Evolutionary conservation across 2,329 filamentous ascomycete species (phyloP), one percentile per base, ranked within the genome.

Genomic region (Pseudocercospora macadamiae): DNA sequence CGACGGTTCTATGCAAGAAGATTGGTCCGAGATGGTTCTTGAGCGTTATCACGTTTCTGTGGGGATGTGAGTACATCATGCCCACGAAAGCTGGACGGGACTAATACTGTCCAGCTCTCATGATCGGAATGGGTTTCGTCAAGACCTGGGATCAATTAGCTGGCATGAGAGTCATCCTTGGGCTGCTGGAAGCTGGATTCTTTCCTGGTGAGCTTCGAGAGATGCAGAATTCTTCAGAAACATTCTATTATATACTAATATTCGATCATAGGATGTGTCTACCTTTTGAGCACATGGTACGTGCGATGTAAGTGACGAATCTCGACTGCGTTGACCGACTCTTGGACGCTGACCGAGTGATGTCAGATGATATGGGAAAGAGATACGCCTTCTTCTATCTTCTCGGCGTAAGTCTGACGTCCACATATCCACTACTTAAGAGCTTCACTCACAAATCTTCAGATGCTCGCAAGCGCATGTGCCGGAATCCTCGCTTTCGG

Each of bases 1-100:
- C 87, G 2, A 90, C 88, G 1, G 75, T 90, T 28, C 72, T 89
- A 25, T 81, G 87, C 51, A 85, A 88, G 42, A 84, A 83, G 68
- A 68, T 91, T 53, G 88, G 89, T 0, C 67, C 68, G 3, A 61
- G 65, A 21, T 53, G 55, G 23, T 69, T 66, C 54, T 57, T 70
- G 6, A 57, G 65, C 1, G 39, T 61, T 9, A 68, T 70, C 54
- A 66, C 81, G 2, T 57, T 84, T 3, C 65, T 80, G 4, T 88
- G 86, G 86, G 86, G 86, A 7, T 73, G 66, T 2, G 52, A 49
- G 58, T 57, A 26, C 23, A 14, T 9, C 3, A 16, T 45, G 42
- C 28, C 12, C 6, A 12, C 12, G 23, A 3, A 5, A 28, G 19
- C 10, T 14, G 26, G 12, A 7, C 4, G 1, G 21, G 42, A 12